phyloP scores from a whole-genome alignment of 768 basidiomycete species.

The Nevesoporus exiguus region DNA sequence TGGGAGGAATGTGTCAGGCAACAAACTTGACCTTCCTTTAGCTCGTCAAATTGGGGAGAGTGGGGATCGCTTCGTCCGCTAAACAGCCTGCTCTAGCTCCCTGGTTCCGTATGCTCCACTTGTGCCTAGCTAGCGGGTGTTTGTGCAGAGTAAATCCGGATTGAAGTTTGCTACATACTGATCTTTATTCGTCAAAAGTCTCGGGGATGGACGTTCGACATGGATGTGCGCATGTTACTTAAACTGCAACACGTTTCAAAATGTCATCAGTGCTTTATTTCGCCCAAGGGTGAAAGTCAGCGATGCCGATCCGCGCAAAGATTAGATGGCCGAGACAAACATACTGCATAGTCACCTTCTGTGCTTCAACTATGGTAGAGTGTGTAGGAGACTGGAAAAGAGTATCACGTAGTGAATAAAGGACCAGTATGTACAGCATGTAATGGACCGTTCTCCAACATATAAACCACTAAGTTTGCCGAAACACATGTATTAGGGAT shows the following conservation, averaged over 20 bases:
- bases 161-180: background rate
- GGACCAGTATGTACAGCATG: background rate
- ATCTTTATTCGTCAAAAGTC: background rate
- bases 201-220: background rate
- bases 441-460: background rate
- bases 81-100: background rate
- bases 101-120: background rate
- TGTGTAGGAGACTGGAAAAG: too few relatives aligned
- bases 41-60: background rate
- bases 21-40: conserved; percentile 23
- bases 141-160: background rate
- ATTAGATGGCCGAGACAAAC: too few relatives aligned
- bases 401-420: background rate
- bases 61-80: background rate
- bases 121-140: background rate
- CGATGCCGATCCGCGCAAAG: too few relatives aligned
- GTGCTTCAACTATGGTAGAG: too few relatives aligned
- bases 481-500: background rate
- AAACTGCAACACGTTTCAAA: too few relatives aligned
- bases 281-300: too few relatives aligned
- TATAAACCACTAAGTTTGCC: background rate
- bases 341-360: too few relatives aligned
- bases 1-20: conserved; percentile 48
- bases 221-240: background rate
- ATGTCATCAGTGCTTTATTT: too few relatives aligned